Evolutionary conservation across 1,284 basidiomycete species (phyloP).

Genomic region (Xanthoconium separans): DNA sequence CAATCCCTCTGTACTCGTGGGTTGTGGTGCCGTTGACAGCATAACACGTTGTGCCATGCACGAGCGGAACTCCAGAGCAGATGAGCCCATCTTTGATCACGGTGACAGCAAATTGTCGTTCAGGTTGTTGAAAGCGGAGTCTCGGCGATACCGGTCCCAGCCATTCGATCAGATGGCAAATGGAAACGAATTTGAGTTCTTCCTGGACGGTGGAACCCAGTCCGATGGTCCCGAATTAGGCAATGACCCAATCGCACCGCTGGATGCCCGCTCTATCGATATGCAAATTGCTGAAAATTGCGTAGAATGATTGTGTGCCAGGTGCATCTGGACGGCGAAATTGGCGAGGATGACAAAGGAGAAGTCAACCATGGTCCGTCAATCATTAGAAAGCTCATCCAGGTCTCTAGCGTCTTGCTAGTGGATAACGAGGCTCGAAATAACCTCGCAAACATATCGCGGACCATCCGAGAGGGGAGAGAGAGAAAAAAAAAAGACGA

Average conservation of each 20-base stretch:
- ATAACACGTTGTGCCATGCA: conserved; percentile 10
- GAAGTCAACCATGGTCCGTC: conserved; percentile 46
- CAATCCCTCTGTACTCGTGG: conserved; percentile 34
- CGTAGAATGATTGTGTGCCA: conserved; percentile 38
- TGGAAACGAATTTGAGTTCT: too few species aligned
- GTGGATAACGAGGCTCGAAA: background rate
- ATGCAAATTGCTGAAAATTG: too few species aligned
- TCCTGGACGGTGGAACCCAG: too few species aligned
- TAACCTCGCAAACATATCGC: background rate
- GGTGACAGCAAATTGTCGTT: too few species aligned
- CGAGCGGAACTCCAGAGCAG: conserved; percentile 16
- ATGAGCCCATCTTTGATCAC: conserved; percentile 3
- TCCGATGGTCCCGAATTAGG: too few species aligned
- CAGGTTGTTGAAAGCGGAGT: too few species aligned
- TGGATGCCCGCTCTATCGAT: too few species aligned
- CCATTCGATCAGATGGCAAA: too few species aligned
- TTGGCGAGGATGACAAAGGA: conserved; percentile 38
- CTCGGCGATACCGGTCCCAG: too few species aligned
- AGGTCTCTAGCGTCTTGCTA: conserved; percentile 6
- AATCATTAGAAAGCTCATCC: conserved; percentile 25
- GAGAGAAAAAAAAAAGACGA: conserved; percentile 5
- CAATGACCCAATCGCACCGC: too few species aligned
- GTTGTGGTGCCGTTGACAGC: too few species aligned
- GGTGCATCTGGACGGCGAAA: conserved; percentile 37
- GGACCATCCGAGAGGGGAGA: background rate